Percentiles rank a stretch among this genome's conserved stretches.
Evolutionary conservation across 495 filamentous ascomycete species (phyloP).

Genomic region (Copromyces sp.): DNA sequence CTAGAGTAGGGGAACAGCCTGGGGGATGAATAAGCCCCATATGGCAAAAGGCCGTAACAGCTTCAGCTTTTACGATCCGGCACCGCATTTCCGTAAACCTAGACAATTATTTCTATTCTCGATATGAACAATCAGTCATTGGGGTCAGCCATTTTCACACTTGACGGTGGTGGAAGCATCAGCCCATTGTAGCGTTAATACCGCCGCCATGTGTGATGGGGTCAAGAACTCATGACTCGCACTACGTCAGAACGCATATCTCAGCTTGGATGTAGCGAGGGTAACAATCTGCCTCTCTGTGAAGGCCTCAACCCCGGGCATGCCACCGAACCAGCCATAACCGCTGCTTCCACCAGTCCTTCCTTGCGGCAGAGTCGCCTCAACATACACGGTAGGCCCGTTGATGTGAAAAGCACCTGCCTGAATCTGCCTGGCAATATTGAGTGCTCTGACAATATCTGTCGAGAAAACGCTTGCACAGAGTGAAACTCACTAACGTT

Average conservation of each 20-base stretch:
- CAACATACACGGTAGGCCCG: slow-evolving; percentile 26
- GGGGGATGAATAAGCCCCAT: not conserved
- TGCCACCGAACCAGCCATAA: slow-evolving; percentile 28
- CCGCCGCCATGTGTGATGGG: not conserved
- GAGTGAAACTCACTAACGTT: slow-evolving; percentile 26
- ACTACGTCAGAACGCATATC: slow-evolving; percentile 13
- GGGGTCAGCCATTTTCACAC: not conserved
- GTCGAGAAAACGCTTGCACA: slow-evolving; percentile 25
- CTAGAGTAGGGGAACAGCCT: not conserved
- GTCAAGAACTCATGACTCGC: not conserved
- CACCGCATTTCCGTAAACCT: not conserved
- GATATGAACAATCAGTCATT: not conserved
- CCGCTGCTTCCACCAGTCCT: slow-evolving; percentile 26
- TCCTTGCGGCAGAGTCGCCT: slow-evolving; percentile 24
- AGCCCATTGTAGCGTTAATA: not conserved
- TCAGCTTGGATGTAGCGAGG: slow-evolving; percentile 16
- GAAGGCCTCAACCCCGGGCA: slow-evolving; percentile 22
- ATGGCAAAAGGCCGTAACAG: not conserved
- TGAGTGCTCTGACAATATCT: slow-evolving; percentile 22
- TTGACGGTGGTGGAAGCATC: not conserved
- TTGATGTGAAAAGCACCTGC: slow-evolving; percentile 27
- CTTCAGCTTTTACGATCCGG: not conserved
- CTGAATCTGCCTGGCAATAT: slow-evolving; percentile 20
- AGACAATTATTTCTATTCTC: not conserved
- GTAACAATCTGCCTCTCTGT: slow-evolving; percentile 26